These are phyloP conservation scores for Globisporangium carolinianum DNA, from an alignment of 352 stramenopile genomes.

Conservation along the genomic window DNA sequence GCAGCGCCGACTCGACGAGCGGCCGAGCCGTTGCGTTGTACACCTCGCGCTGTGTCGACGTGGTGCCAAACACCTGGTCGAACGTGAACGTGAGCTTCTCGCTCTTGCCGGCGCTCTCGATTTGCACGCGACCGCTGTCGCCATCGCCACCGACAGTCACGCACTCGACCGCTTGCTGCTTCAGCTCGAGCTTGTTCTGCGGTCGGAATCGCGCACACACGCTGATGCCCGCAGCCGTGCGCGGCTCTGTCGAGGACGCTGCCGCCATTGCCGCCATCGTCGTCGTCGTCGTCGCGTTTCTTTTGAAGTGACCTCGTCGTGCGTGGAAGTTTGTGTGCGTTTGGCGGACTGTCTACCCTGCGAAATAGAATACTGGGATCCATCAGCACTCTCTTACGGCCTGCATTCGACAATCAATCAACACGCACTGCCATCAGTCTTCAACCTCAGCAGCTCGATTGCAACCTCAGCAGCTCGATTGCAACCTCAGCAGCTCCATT, in stretches of 20 bases:
- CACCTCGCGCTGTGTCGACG: conserved; percentile 51
- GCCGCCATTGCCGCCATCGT: neutral
- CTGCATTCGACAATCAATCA: too few relatives aligned
- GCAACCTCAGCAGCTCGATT: too few relatives aligned
- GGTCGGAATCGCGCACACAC: conserved; percentile 68
- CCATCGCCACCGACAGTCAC: conserved; percentile 52
- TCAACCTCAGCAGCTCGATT: too few relatives aligned
- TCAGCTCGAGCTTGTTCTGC: conserved; percentile 71
- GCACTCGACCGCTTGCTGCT: conserved; percentile 57
- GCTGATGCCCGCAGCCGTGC: conserved; percentile 33
- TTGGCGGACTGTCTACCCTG: neutral
- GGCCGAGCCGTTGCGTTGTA: conserved; percentile 61
- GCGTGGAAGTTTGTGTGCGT: neutral
- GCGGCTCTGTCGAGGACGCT: neutral
- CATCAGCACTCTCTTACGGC: too few relatives aligned
- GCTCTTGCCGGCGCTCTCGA: conserved; percentile 7
- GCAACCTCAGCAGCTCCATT: too few relatives aligned
- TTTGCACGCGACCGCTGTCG: conserved; percentile 29
- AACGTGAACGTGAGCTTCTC: conserved; percentile 66
- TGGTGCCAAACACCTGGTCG: conserved; percentile 56
- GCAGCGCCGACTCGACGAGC: conserved; percentile 46
- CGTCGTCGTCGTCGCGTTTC: neutral
- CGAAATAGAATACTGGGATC: neutral
- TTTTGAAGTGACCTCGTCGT: neutral
- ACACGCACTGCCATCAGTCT: too few relatives aligned